Percentiles rank a stretch among this genome's conserved stretches.
phyloP scores from a whole-genome alignment of 1,284 basidiomycete species.

The Leccinum subrobustum region DNA sequence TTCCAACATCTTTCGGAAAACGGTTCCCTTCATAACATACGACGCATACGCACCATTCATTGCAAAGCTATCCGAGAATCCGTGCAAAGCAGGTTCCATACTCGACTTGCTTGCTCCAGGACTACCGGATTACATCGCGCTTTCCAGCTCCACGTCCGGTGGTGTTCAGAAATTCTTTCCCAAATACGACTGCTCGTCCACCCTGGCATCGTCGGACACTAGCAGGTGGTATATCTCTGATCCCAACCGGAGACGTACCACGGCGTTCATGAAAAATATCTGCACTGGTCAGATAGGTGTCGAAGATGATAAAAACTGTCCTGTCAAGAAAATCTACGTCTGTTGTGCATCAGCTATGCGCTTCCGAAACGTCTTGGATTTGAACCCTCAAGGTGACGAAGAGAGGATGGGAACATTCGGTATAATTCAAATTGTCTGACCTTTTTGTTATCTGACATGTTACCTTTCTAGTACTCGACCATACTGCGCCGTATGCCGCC shows the following conservation, averaged over 20 bases:
- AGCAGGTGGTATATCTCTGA: neutral
- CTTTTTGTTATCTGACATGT: slow-evolving; percentile 1
- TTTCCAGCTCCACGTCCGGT: neutral
- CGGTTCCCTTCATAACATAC: neutral
- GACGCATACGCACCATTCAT: neutral
- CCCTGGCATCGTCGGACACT: neutral
- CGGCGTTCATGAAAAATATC: neutral
- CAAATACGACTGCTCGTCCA: neutral
- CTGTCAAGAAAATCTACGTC: neutral
- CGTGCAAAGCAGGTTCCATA: neutral
- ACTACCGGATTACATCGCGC: neutral
- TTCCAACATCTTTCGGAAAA: neutral
- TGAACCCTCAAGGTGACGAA: neutral
- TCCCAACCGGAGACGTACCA: neutral
- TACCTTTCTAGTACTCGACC: neutral
- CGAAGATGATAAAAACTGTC: neutral
- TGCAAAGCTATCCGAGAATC: neutral
- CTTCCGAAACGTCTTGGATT: neutral
- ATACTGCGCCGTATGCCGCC: neutral
- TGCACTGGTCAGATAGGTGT: neutral
- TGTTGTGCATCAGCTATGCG: neutral
- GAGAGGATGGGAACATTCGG: neutral
- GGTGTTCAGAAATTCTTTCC: neutral
- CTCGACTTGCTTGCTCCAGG: neutral
- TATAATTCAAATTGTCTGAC: neutral